These are phyloP conservation scores for Maudiozyma pseudohumilis DNA, from an alignment of 805 yeast genomes.

Conservation along the genomic window DNA sequence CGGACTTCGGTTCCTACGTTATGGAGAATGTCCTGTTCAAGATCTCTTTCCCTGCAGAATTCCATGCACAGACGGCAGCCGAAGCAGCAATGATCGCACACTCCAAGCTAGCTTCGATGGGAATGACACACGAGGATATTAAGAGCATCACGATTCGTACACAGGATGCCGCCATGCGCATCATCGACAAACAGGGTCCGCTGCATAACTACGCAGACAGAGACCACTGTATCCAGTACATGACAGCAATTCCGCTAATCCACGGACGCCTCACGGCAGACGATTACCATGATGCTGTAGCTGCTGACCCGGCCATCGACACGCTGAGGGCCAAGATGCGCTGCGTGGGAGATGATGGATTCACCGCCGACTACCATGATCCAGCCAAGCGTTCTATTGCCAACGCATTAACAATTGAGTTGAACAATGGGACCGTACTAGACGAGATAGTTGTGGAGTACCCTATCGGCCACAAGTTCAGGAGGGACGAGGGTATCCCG, in stretches of 20 bases:
- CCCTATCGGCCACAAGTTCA: conserved; percentile 49
- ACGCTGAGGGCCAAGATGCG: conserved; percentile 43
- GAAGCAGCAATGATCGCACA: conserved; percentile 45
- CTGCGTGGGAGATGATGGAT: conserved; percentile 41
- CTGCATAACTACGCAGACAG: conserved; percentile 54
- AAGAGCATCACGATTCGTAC: conserved; percentile 41
- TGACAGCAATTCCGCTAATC: conserved; percentile 49
- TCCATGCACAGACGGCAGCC: conserved; percentile 57
- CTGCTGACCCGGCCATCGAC: conserved; percentile 44
- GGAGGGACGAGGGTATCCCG: conserved; percentile 53
- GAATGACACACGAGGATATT: conserved; percentile 41
- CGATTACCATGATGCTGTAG: conserved; percentile 43
- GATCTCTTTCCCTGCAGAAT: conserved; percentile 56
- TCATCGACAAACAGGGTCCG: conserved; percentile 52
- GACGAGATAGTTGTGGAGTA: conserved; percentile 46
- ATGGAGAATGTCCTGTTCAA: conserved; percentile 56
- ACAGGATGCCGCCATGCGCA: conserved; percentile 52
- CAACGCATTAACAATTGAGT: conserved; percentile 40
- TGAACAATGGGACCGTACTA: conserved; percentile 44
- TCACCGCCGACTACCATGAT: conserved; percentile 44
- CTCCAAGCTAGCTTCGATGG: conserved; percentile 28
- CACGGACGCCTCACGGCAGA: conserved; percentile 49
- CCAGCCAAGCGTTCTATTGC: conserved; percentile 51
- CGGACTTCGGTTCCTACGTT: conserved; percentile 42
- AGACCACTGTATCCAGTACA: conserved; percentile 56